Evolutionary conservation across 1,284 basidiomycete genomes (phyloP).

Genomic region (Earliella scabrosa): DNA sequence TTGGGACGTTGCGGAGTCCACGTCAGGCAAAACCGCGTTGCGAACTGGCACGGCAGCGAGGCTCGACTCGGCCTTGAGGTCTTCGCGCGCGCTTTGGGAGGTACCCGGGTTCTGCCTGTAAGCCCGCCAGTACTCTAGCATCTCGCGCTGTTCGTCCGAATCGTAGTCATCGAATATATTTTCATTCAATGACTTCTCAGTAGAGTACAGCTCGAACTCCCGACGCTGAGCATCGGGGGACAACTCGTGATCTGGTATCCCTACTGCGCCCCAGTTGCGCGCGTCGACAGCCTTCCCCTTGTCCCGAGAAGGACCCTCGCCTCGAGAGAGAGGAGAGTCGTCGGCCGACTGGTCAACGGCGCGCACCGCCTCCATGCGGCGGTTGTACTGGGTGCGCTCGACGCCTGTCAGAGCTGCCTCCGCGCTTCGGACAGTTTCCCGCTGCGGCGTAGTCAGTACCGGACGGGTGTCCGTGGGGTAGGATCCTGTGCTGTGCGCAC

Average conservation of each 20-base stretch:
- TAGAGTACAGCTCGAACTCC: background rate
- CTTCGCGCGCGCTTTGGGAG: too few species aligned
- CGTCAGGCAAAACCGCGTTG: too few species aligned
- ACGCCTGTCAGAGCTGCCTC: background rate
- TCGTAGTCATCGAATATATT: background rate
- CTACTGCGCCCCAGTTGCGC: constrained; percentile 17
- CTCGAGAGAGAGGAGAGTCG: constrained; percentile 12
- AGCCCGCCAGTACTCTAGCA: background rate
- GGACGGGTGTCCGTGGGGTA: background rate
- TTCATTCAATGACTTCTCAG: background rate
- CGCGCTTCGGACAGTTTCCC: background rate
- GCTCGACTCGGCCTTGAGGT: too few species aligned
- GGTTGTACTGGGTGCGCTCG: constrained; percentile 3
- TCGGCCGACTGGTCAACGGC: background rate
- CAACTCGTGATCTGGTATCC: constrained; percentile 8
- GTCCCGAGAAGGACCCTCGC: constrained; percentile 9
- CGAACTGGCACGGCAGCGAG: too few species aligned
- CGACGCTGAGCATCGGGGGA: constrained; percentile 10
- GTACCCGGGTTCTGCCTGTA: too few species aligned
- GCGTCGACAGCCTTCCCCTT: constrained; percentile 21
- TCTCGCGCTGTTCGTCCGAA: background rate
- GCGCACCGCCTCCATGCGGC: background rate
- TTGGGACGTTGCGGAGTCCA: too few species aligned
- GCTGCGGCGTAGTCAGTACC: background rate
- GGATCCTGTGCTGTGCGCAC: constrained; percentile 1